Base-by-base conservation (phyloP, 139 green algal species). In the Chlorella sp. region DNA sequence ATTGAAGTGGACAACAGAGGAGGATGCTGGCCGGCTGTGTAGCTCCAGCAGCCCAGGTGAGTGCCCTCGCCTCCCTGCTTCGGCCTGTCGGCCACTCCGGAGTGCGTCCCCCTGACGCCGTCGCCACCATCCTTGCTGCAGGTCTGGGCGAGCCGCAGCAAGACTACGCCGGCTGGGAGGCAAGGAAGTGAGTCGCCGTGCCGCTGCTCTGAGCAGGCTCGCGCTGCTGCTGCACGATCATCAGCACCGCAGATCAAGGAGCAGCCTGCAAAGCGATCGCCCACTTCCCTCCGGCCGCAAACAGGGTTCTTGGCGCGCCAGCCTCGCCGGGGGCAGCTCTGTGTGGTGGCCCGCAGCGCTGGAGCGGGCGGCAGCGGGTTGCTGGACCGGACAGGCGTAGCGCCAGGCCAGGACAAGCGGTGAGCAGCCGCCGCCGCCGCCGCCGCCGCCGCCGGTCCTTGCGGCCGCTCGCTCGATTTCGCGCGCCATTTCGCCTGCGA, bases 351-450 rank as follows among this genome's bases (percentile, higher is more conserved):
- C 14, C 40, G 77, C 43, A 60, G 43, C 30, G 72, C 72, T 19
- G 77, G 76, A 56, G 38, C 79, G 1, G 80, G 80, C 7, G 80
- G 80, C 65, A 84, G 77, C 70, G 81, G 51, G 51, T 11, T 85
- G 11, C 34, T 85, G 9, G 81, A 85, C 51, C 68, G 81, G 26
- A 54, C 81, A 17, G 34, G n/a, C 3, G 9, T 54, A 13, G 8
- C n/a, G 48, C 81, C 81, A 0, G 81, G 81, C 34, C 48, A 79
- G 48, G 68, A 79, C 36, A 72, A 36, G 26, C 34, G 80, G 80
- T 85, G 46, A 36, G 80, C 5, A 13, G 30, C 20, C 30, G 26
- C 56, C 13, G 40, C 38, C 5, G 74, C 44, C n/a, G n/a, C n/a
- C n/a, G 1, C 40, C 74, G 22, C 40, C n/a, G 48, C 34, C 51